These are phyloP conservation scores for Sclerotinia spermophila DNA, from an alignment of 2,329 filamentous ascomycete species.

Conservation along the genomic window DNA sequence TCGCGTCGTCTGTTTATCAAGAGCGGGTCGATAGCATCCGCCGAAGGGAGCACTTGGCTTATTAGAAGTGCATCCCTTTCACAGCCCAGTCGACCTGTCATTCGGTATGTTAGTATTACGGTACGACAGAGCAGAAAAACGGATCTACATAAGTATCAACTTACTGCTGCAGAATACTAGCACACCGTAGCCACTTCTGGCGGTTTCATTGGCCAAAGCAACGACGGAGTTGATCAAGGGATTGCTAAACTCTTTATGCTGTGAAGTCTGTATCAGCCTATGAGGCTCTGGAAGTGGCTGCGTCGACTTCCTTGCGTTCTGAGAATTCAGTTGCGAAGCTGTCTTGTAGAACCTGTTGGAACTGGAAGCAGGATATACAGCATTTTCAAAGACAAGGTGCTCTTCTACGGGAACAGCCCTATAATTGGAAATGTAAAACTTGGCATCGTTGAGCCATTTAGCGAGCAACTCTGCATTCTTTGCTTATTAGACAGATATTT, in stretches of 20 bases:
- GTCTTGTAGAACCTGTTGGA: constrained; percentile 57
- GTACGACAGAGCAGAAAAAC: background rate
- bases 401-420: constrained; percentile 73
- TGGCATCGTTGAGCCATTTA: constrained; percentile 61
- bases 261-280: constrained; percentile 52
- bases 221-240: constrained; percentile 68
- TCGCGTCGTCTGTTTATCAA: constrained; percentile 59
- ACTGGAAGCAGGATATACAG: constrained; percentile 60
- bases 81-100: constrained; percentile 51
- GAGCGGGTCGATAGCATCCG: constrained; percentile 41
- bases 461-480: constrained; percentile 69
- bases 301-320: constrained; percentile 32
- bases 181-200: constrained; percentile 63
- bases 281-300: constrained; percentile 41
- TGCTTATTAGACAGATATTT: constrained; percentile 8
- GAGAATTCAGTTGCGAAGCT: constrained; percentile 41
- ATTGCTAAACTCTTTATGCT: constrained; percentile 59
- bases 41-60: constrained; percentile 59
- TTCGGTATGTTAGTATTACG: background rate
- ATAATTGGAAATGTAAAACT: constrained; percentile 70
- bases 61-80: constrained; percentile 67
- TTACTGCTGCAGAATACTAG: constrained; percentile 69
- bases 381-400: constrained; percentile 67
- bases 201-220: constrained; percentile 65
- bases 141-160: background rate